phyloP scores from a whole-genome alignment of 306 rosid species.

The Castanea crenata region DNA sequence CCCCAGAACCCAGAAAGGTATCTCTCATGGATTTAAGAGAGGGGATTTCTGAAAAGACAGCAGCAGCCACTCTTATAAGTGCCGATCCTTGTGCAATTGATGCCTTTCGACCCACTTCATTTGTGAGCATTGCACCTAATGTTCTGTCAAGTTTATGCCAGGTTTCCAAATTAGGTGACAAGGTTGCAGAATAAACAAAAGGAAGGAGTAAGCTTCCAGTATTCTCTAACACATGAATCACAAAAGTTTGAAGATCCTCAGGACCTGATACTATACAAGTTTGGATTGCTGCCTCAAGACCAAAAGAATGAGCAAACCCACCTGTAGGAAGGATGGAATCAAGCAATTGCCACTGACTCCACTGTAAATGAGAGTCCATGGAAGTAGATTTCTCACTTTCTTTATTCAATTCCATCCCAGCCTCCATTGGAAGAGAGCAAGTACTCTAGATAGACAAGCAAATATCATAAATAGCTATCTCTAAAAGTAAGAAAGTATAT shows the following conservation, averaged over 20 bases:
- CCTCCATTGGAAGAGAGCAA: constrained; percentile 14
- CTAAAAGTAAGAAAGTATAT: not conserved
- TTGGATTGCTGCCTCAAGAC: constrained; percentile 87
- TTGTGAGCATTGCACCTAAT: constrained; percentile 66
- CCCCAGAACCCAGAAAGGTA: constrained; percentile 36
- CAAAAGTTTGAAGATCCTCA: constrained; percentile 58
- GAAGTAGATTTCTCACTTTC: constrained; percentile 4
- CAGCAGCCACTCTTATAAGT: constrained; percentile 77
- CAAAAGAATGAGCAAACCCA: constrained; percentile 86
- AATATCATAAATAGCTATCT: not conserved
- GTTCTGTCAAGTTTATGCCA: constrained; percentile 62
- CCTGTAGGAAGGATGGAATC: constrained; percentile 91
- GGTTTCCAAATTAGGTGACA: constrained; percentile 52
- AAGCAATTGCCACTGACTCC: constrained; percentile 79
- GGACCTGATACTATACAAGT: constrained; percentile 53
- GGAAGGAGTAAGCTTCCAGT: constrained; percentile 90
- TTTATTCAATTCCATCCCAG: constrained; percentile 33
- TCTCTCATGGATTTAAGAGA: constrained; percentile 69
- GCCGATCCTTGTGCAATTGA: constrained; percentile 80
- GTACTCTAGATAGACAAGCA: not conserved
- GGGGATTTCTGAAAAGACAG: constrained; percentile 58
- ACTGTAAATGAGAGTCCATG: constrained; percentile 40
- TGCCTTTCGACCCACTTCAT: constrained; percentile 83
- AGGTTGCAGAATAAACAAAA: constrained; percentile 58
- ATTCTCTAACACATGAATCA: constrained; percentile 63